phyloP scores from a whole-genome alignment of 768 basidiomycete species.

The Infundibulicybe gibba region DNA sequence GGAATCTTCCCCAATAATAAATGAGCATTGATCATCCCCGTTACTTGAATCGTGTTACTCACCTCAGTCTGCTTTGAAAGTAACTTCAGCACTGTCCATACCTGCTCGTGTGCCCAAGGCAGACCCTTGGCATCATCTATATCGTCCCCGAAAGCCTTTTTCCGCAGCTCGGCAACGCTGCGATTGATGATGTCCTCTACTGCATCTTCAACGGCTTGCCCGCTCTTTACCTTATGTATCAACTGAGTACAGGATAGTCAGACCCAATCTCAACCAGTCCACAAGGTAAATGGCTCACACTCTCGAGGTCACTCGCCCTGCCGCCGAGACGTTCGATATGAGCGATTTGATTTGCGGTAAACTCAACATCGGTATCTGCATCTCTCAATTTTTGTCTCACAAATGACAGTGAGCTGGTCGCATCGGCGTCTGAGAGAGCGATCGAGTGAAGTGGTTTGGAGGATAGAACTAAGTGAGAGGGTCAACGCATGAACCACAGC shows the following conservation, averaged over 20 bases:
- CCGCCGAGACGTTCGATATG: conserved; percentile 82
- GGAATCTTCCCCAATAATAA: conserved; percentile 47
- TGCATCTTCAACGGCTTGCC: conserved; percentile 69
- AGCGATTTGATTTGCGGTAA: conserved; percentile 51
- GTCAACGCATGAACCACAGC: background rate
- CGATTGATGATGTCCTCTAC: conserved; percentile 87
- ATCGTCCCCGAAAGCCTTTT: conserved; percentile 93
- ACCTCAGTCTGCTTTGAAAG: conserved; percentile 66
- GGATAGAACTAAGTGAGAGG: conserved; percentile 57
- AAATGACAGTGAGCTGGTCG: conserved; percentile 72
- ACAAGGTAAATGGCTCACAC: conserved; percentile 40
- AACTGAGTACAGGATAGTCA: conserved; percentile 39
- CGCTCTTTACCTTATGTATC: conserved; percentile 80
- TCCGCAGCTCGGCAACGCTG: conserved; percentile 79
- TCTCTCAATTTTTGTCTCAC: conserved; percentile 76
- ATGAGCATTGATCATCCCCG: background rate
- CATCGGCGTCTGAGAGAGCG: conserved; percentile 82
- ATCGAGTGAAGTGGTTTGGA: conserved; percentile 80
- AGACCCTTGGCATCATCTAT: conserved; percentile 80
- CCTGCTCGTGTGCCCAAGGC: conserved; percentile 85
- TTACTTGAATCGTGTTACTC: conserved; percentile 25
- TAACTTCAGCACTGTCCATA: conserved; percentile 76
- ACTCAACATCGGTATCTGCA: conserved; percentile 43
- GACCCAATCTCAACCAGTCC: background rate
- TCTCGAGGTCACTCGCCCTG: conserved; percentile 85